Evolutionary conservation across 2,329 filamentous ascomycete genomes (phyloP).

Genomic region (Aspergillus oerlinghausenensis): DNA sequence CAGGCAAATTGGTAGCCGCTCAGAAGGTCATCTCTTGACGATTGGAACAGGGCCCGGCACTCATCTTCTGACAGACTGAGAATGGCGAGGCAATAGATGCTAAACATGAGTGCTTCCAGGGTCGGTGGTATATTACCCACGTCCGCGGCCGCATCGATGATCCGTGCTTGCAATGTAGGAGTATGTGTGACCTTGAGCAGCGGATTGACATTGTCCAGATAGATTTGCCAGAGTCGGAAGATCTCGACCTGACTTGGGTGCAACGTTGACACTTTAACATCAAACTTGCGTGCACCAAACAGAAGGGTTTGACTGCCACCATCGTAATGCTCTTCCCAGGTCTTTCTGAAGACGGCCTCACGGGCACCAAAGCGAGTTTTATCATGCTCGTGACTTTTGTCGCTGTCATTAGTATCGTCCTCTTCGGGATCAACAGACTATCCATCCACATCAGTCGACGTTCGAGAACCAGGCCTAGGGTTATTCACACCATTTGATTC

Average conservation of each 20-base stretch:
- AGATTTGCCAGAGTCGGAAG: slow-evolving; percentile 57
- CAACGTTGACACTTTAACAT: slow-evolving; percentile 45
- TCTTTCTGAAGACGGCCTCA: slow-evolving; percentile 38
- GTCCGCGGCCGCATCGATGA: slow-evolving; percentile 59
- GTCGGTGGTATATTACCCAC: slow-evolving; percentile 51
- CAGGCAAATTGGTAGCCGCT: slow-evolving; percentile 42
- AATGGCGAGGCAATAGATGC: slow-evolving; percentile 57
- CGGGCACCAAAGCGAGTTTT: slow-evolving; percentile 25
- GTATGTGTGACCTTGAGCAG: slow-evolving; percentile 65
- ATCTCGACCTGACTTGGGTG: slow-evolving; percentile 64
- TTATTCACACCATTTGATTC: slow-evolving; percentile 36
- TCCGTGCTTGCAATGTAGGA: slow-evolving; percentile 59
- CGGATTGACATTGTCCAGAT: slow-evolving; percentile 65
- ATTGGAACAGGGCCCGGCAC: slow-evolving; percentile 41
- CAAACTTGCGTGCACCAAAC: slow-evolving; percentile 44
- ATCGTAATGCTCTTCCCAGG: slow-evolving; percentile 43
- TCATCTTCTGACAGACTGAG: slow-evolving; percentile 54
- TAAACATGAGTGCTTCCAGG: slow-evolving; percentile 65
- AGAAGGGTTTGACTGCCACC: slow-evolving; percentile 47
- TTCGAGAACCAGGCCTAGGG: neutral
- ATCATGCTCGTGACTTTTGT: slow-evolving; percentile 24
- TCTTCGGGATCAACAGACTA: slow-evolving; percentile 12
- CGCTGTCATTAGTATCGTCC: slow-evolving; percentile 23
- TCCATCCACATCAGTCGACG: slow-evolving; percentile 15
- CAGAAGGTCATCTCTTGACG: slow-evolving; percentile 36